These are phyloP conservation scores for Fraxinus paxiana DNA, from an alignment of 305 asterid genomes.

Conservation along the genomic window DNA sequence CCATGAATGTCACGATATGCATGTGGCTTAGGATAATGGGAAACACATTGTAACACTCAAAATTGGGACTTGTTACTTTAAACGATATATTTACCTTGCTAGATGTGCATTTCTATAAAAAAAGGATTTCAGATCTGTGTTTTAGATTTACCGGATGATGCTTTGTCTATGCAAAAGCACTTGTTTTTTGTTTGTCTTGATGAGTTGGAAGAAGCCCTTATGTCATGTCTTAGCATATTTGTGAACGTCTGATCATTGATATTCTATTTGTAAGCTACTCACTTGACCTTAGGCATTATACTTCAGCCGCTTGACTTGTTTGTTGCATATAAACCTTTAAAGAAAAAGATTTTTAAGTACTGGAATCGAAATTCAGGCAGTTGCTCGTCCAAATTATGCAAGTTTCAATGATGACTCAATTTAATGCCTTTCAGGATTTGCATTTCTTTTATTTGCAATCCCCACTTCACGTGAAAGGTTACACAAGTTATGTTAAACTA, in stretches of 20 bases:
- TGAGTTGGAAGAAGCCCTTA: neutral
- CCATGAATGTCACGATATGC: neutral
- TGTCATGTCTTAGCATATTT: neutral
- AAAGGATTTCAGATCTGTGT: neutral
- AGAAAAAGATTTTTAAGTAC: neutral
- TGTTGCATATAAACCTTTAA: neutral
- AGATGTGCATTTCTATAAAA: neutral
- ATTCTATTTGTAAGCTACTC: neutral
- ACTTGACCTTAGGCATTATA: neutral
- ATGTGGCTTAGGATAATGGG: neutral
- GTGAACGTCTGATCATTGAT: neutral
- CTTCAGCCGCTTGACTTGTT: neutral
- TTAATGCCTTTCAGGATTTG: neutral
- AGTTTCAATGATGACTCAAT: neutral
- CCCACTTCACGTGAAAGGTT: slow-evolving; percentile 1
- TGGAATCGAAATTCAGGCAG: neutral
- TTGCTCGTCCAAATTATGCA: neutral
- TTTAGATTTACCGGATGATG: neutral
- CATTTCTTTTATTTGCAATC: neutral
- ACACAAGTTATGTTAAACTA: neutral
- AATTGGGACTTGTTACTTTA: neutral
- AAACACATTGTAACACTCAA: neutral
- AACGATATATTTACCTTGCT: neutral
- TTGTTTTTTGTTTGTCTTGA: slow-evolving; percentile 9
- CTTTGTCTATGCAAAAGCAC: neutral